Conservation (phyloP, 768 basidiomycete species). For the Phylloporus sp. region DNA sequence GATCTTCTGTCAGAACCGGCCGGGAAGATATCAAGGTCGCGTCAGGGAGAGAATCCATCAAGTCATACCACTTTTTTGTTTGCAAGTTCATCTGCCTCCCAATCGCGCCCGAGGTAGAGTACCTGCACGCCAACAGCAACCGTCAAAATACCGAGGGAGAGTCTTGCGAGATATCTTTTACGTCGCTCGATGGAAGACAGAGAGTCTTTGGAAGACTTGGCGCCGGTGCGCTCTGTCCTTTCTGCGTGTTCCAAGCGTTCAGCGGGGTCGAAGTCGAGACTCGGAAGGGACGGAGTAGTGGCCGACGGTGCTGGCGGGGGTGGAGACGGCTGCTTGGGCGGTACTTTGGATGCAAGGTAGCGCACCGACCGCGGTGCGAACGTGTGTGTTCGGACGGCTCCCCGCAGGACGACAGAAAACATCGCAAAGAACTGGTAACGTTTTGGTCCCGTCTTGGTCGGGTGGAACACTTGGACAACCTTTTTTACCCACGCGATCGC, state of each 20-base stretch:
- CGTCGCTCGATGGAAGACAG: conserved; percentile 75
- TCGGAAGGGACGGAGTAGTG: conserved; percentile 34
- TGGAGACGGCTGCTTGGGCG: conserved; percentile 9
- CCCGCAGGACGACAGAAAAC: conserved; percentile 23
- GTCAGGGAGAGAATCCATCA: not conserved
- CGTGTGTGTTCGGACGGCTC: conserved; percentile 18
- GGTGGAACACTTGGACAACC: too few species aligned
- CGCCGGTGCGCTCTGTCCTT: conserved; percentile 58
- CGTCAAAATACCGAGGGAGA: conserved; percentile 49
- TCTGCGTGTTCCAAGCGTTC: conserved; percentile 35
- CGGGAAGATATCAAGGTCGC: not conserved
- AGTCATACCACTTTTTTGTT: conserved; percentile 54
- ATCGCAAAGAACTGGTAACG: conserved; percentile 1
- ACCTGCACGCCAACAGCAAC: conserved; percentile 53
- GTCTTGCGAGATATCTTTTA: conserved; percentile 51
- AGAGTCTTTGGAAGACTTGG: conserved; percentile 70
- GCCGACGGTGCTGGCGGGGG: conserved; percentile 4
- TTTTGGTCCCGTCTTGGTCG: not conserved
- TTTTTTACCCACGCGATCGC: too few species aligned
- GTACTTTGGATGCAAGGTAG: conserved; percentile 15
- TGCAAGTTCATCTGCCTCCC: conserved; percentile 68
- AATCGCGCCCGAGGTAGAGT: conserved; percentile 71
- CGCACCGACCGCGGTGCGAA: conserved; percentile 20
- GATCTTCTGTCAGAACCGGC: conserved; percentile 38
- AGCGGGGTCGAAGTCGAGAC: conserved; percentile 62